A percentile compares a stretch with the other conserved stretches of the same genome.
Conservation (phyloP, 495 filamentous ascomycete species). For the Penicillium diatomitis region DNA sequence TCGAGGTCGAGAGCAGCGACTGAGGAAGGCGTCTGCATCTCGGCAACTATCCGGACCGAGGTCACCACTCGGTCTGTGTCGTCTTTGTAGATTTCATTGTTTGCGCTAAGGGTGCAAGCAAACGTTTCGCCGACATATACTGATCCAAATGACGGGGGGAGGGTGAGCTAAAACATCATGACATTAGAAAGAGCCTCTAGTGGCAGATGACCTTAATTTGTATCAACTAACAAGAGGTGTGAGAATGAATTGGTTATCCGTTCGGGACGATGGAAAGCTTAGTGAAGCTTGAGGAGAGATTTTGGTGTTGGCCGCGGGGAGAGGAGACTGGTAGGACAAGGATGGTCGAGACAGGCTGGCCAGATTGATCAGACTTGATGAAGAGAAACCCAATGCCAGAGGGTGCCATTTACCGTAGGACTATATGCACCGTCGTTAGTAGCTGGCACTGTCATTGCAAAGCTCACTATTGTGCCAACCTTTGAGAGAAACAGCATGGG, state of each 20-base stretch:
- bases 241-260: slow-evolving; percentile 47
- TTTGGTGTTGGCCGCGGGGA: slow-evolving; percentile 40
- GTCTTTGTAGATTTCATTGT: slow-evolving; percentile 60
- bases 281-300: slow-evolving; percentile 44
- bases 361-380: slow-evolving; percentile 9
- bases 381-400: not conserved
- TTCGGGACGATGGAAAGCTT: slow-evolving; percentile 40
- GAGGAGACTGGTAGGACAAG: slow-evolving; percentile 46
- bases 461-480: slow-evolving; percentile 29
- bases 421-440: slow-evolving; percentile 7
- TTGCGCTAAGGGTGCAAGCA: slow-evolving; percentile 85
- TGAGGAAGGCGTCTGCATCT: slow-evolving; percentile 84
- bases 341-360: slow-evolving; percentile 48
- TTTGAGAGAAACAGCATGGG: slow-evolving; percentile 81
- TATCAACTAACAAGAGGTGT: slow-evolving; percentile 43
- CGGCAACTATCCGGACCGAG: slow-evolving; percentile 73
- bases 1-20: slow-evolving; percentile 48
- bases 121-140: slow-evolving; percentile 96
- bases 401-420: slow-evolving; percentile 32
- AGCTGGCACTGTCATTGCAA: not conserved
- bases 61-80: slow-evolving; percentile 48
- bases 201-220: not conserved
- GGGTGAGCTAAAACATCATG: slow-evolving; percentile 50
- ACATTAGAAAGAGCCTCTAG: not conserved
- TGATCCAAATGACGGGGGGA: slow-evolving; percentile 85